Evolutionary conservation across 148 eudicot genomes (phyloP).

Genomic region (Tetragonia tetragonoides): DNA sequence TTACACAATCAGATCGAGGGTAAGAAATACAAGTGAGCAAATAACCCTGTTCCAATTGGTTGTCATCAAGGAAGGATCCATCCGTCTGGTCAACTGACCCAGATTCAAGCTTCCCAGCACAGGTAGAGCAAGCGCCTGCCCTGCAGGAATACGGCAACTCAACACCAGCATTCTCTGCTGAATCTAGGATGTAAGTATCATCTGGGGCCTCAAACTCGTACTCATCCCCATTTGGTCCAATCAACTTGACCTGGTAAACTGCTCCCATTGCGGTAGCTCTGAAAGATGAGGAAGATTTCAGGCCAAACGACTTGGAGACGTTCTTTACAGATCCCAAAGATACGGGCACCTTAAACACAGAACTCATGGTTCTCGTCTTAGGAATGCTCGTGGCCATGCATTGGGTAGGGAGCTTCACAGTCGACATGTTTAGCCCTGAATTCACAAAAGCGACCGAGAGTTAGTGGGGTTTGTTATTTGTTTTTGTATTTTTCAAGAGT

Average conservation of each 20-base stretch:
- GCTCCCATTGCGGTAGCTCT: conserved; percentile 60
- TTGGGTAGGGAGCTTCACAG: conserved; percentile 43
- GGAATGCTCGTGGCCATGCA: conserved; percentile 30
- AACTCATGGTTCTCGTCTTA: conserved; percentile 9
- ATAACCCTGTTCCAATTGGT: conserved; percentile 59
- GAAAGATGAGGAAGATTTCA: conserved; percentile 34
- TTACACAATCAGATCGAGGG: conserved; percentile 66
- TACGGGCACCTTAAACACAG: conserved; percentile 34
- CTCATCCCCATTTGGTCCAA: conserved; percentile 60
- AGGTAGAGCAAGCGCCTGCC: conserved; percentile 90
- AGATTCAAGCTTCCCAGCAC: conserved; percentile 54
- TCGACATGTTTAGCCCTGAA: conserved; percentile 48
- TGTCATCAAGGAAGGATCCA: conserved; percentile 82
- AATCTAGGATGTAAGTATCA: conserved; percentile 65
- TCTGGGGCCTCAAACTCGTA: conserved; percentile 74
- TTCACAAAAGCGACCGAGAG: conserved; percentile 13
- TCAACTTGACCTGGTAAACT: conserved; percentile 57
- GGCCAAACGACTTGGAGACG: conserved; percentile 43
- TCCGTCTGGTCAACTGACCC: conserved; percentile 87
- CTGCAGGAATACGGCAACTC: conserved; percentile 90
- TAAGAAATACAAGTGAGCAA: conserved; percentile 73
- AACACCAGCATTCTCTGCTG: conserved; percentile 72
- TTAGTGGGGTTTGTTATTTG: background rate
- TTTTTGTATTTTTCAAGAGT: background rate
- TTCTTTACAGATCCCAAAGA: conserved; percentile 37